phyloP scores from a whole-genome alignment of 1,139 yeast species.

The Trichomonascaceae sp. region DNA sequence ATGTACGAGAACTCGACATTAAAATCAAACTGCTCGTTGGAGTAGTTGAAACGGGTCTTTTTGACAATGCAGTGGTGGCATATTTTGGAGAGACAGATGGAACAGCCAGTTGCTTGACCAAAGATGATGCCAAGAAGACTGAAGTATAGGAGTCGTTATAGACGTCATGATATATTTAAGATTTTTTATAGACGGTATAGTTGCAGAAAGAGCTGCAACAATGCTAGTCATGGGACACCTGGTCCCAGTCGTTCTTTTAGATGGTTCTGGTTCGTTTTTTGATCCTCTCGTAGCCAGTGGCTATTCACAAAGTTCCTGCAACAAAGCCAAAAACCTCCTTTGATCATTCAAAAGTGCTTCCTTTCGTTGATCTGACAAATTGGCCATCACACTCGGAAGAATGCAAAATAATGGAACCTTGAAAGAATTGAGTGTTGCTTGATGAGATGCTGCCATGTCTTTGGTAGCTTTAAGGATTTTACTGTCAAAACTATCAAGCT shows the following conservation, averaged over 20 bases:
- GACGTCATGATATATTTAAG: background rate
- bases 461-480: constrained; percentile 18
- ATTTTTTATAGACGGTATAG: background rate
- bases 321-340: constrained; percentile 19
- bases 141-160: background rate
- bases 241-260: no score
- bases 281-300: background rate
- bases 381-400: constrained; percentile 1
- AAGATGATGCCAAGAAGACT: background rate
- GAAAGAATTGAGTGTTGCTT: constrained; percentile 18
- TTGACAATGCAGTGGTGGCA: constrained; percentile 67
- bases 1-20: constrained; percentile 46
- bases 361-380: background rate
- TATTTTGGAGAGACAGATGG: constrained; percentile 87
- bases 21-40: constrained; percentile 76
- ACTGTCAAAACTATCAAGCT: constrained; percentile 18
- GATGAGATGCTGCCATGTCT: constrained; percentile 16
- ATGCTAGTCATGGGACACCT: background rate
- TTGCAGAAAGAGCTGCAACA: background rate
- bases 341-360: constrained; percentile 13
- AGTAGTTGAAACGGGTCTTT: constrained; percentile 94
- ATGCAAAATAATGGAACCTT: constrained; percentile 25
- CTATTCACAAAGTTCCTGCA: constrained; percentile 15
- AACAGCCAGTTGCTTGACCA: constrained; percentile 36
- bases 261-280: no score